A percentile compares a stretch with the other conserved stretches of the same genome.
Conservation (phyloP, 805 yeast species). For the Starmerella bombi region DNA sequence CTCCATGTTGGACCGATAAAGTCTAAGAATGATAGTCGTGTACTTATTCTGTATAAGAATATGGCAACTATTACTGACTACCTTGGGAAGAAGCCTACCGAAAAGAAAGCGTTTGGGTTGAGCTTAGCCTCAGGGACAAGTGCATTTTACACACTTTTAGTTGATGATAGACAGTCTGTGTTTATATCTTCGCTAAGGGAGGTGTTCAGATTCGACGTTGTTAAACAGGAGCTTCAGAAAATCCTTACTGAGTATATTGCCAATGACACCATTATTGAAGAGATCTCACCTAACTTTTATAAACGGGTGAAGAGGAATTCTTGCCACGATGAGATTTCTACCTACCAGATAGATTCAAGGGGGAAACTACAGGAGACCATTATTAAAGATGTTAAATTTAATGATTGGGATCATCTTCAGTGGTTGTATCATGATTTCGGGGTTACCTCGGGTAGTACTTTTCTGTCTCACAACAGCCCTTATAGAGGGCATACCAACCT, state of each 20-base stretch:
- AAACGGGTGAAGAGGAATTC: not conserved
- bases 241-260: not conserved
- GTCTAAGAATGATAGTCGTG: not conserved
- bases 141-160: not conserved
- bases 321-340: not conserved
- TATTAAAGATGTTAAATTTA: not conserved
- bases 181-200: conserved; percentile 1
- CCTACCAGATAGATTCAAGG: not conserved
- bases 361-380: not conserved
- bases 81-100: not conserved
- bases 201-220: not conserved
- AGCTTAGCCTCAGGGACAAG: not conserved
- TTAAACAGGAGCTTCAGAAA: not conserved
- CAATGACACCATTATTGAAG: not conserved
- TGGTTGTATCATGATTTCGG: not conserved
- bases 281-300: not conserved
- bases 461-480: not conserved
- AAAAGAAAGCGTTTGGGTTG: not conserved
- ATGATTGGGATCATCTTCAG: not conserved
- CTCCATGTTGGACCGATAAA: not conserved
- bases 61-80: not conserved
- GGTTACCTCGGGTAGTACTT: not conserved
- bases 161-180: not conserved
- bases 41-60: not conserved
- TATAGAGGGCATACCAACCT: not conserved